phyloP scores from a whole-genome alignment of 495 filamentous ascomycete species.

The Penicillium waksmanii region DNA sequence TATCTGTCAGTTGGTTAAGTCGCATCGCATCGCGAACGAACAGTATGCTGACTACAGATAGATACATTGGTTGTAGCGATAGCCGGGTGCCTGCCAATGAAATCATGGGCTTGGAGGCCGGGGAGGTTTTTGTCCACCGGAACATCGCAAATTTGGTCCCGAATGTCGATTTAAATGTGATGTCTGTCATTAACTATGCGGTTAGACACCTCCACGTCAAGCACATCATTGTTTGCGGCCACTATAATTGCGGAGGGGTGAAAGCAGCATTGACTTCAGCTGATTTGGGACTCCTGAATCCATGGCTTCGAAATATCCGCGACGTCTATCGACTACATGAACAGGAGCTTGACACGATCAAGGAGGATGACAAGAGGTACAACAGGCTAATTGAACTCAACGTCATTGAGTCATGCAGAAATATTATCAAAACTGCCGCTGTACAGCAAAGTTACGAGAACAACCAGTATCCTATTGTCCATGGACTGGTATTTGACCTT shows the following conservation, averaged over 20 bases:
- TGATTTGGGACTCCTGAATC: slow-evolving; percentile 73
- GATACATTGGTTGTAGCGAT: slow-evolving; percentile 82
- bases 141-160: slow-evolving; percentile 89
- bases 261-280: slow-evolving; percentile 63
- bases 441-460: slow-evolving; percentile 67
- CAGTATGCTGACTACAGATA: slow-evolving; percentile 13
- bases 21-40: neutral
- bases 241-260: slow-evolving; percentile 79
- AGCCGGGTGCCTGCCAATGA: slow-evolving; percentile 83
- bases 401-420: slow-evolving; percentile 63
- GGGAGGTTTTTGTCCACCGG: slow-evolving; percentile 88
- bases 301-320: slow-evolving; percentile 75
- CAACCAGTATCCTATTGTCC: slow-evolving; percentile 66
- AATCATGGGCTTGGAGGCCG: slow-evolving; percentile 76
- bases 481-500: slow-evolving; percentile 70
- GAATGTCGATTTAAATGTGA: slow-evolving; percentile 70
- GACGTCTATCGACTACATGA: slow-evolving; percentile 57
- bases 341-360: slow-evolving; percentile 52
- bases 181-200: slow-evolving; percentile 78
- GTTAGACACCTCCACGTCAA: slow-evolving; percentile 73
- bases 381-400: slow-evolving; percentile 68
- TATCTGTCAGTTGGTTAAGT: slow-evolving; percentile 63
- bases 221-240: slow-evolving; percentile 82
- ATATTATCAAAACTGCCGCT: slow-evolving; percentile 60
- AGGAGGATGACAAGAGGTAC: slow-evolving; percentile 42